Conservation (phyloP, 164 flowering plant species). For the Cinnamomum chago region DNA sequence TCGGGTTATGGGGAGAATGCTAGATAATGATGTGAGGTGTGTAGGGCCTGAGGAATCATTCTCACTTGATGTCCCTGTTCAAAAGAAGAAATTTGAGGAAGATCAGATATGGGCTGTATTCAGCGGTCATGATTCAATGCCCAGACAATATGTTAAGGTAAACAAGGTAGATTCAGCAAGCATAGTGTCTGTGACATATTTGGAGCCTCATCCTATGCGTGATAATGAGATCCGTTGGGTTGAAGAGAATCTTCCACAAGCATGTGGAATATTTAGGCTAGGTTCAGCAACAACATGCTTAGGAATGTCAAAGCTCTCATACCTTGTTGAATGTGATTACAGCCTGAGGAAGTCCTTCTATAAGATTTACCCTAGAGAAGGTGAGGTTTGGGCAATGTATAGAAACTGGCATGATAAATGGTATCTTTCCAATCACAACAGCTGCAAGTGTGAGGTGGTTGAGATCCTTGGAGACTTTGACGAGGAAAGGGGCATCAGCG, state of each 20-base stretch:
- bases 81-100: constrained; percentile 20
- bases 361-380: constrained; percentile 41
- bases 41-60: not conserved
- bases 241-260: constrained; percentile 28
- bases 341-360: constrained; percentile 18
- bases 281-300: constrained; percentile 15
- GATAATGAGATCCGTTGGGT: constrained; percentile 28
- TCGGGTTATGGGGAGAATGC: not conserved
- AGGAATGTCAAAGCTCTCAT: constrained; percentile 31
- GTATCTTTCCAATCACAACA: constrained; percentile 25
- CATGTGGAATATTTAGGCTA: constrained; percentile 33
- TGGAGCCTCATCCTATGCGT: constrained; percentile 32
- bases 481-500: constrained; percentile 18
- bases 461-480: constrained; percentile 38
- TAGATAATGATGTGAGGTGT: not conserved
- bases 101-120: constrained; percentile 55
- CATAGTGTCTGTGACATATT: constrained; percentile 28
- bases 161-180: constrained; percentile 26
- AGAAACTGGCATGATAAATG: constrained; percentile 40
- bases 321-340: constrained; percentile 26
- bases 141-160: constrained; percentile 32
- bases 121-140: constrained; percentile 38
- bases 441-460: constrained; percentile 23
- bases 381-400: constrained; percentile 61
- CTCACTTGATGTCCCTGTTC: not conserved